phyloP scores from a whole-genome alignment of 2,329 filamentous ascomycete genomes.

The Colletotrichum noveboracense region DNA sequence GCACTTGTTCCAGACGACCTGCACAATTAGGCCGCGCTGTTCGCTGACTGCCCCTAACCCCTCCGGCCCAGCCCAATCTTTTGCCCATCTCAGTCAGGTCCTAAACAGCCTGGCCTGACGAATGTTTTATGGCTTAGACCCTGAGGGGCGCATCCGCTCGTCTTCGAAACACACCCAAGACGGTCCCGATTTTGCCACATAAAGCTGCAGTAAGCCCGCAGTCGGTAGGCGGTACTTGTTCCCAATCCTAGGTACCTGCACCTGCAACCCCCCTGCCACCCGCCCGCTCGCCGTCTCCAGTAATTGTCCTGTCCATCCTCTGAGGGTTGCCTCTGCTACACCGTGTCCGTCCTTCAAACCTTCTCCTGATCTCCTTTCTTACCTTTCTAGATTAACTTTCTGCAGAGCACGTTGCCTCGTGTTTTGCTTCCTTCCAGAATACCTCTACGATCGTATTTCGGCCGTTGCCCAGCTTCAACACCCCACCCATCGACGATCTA shows the following conservation, averaged over 20 bases:
- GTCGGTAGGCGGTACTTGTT: neutral
- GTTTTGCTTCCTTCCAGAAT: conserved; percentile 11
- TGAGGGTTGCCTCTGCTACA: neutral
- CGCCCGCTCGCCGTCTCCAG: neutral
- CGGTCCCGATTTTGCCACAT: conserved; percentile 24
- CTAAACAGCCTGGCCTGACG: conserved; percentile 17
- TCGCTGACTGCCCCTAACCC: neutral
- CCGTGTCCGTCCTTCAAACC: neutral
- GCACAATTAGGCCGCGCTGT: neutral
- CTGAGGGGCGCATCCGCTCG: conserved; percentile 18
- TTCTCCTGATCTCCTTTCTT: neutral
- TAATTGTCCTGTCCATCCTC: neutral
- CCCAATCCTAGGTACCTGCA: neutral
- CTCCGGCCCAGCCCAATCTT: neutral
- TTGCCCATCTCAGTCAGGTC: conserved; percentile 1
- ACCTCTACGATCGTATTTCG: neutral
- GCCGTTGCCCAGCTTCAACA: neutral
- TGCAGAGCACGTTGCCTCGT: conserved; percentile 2
- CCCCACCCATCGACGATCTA: neutral
- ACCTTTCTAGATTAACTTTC: neutral
- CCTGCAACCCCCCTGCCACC: neutral
- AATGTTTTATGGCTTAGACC: conserved; percentile 24
- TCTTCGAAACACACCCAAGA: conserved; percentile 27
- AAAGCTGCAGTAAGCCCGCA: neutral
- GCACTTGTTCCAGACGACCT: neutral